Base-by-base conservation (phyloP, 768 basidiomycete genomes). In the Tubosaeta brunneosetosa region DNA sequence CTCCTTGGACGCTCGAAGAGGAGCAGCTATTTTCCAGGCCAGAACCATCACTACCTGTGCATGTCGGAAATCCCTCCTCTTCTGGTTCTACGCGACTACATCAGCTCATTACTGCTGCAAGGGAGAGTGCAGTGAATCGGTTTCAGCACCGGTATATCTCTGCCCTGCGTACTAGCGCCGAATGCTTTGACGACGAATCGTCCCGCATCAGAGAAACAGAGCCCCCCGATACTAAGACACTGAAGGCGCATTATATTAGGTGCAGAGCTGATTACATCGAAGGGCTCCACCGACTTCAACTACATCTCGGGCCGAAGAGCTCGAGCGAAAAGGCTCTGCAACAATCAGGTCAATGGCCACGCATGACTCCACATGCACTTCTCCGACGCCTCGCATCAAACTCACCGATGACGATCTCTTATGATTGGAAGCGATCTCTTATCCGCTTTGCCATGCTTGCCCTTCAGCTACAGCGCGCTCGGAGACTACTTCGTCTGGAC, bases 301-400 rank as follows among this genome's bases (percentile, higher is more conserved):
- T 34, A 1, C 17, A 16, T 25, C 50, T 58, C 53, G 60, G 6
- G 54, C 58, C 63, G 5, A 17, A 12, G 6, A 59, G 40, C 26
- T 14, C 2, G 6, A 43, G 49, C 8, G 65, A 67, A 47, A 22
- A 40, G 1, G 54, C 58, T 2, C 13, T 61, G 2, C 7, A 29
- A 12, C 22, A 32, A n/a, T 51, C 65, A 3, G 63, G 60, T 22
- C 58, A 68, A 49, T 74, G 73, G 73, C 74, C 74, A 10, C 62
- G 67, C 22, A 47, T 70, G 6, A 68, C 68, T 12, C 38, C 56
- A 6, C 63, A 55, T 40, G 49, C 58, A 16, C 58, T 75, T 22
- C 57, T 76, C 16, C 41, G 48, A 14, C 55, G 53, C 13, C 57
- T 74, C 42, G 61, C 66, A 19, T 64, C 63, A 31, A 51, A 56